Evolutionary conservation across 2,329 filamentous ascomycete genomes (phyloP).

Genomic region (Pseudogymnoascus sp.): DNA sequence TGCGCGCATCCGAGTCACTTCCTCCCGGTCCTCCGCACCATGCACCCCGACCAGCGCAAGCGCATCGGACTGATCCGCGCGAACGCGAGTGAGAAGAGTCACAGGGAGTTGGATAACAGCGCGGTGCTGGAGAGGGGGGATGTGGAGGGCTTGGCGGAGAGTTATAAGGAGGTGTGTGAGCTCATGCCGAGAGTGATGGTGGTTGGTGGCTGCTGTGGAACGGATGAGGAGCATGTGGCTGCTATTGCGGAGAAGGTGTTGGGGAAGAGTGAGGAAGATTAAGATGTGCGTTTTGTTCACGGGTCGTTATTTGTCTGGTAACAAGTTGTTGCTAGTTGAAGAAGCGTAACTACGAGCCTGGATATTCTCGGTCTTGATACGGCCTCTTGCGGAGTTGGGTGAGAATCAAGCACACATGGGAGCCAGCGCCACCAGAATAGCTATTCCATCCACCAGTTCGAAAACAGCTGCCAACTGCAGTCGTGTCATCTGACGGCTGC

Average conservation of each 20-base stretch:
- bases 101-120: neutral
- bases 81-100: neutral
- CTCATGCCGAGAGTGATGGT: conserved; percentile 11
- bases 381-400: neutral
- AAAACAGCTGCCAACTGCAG: neutral
- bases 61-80: neutral
- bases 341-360: neutral
- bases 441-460: neutral
- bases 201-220: conserved; percentile 14
- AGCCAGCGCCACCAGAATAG: neutral
- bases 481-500: neutral
- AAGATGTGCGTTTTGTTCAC: neutral
- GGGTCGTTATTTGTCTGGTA: neutral
- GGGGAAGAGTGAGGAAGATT: neutral
- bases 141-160: neutral
- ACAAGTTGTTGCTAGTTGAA: conserved; percentile 4
- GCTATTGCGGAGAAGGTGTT: conserved; percentile 10
- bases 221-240: conserved; percentile 14
- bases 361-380: neutral
- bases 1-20: conserved; percentile 2
- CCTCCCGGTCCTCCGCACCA: neutral
- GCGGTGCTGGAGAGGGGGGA: neutral
- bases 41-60: neutral
- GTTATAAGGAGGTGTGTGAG: neutral
- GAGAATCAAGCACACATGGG: neutral